Percentiles rank a stretch among this genome's conserved stretches.
Conservation (phyloP, 2,329 filamentous ascomycete genomes). For the Zymoseptoria brevis region DNA sequence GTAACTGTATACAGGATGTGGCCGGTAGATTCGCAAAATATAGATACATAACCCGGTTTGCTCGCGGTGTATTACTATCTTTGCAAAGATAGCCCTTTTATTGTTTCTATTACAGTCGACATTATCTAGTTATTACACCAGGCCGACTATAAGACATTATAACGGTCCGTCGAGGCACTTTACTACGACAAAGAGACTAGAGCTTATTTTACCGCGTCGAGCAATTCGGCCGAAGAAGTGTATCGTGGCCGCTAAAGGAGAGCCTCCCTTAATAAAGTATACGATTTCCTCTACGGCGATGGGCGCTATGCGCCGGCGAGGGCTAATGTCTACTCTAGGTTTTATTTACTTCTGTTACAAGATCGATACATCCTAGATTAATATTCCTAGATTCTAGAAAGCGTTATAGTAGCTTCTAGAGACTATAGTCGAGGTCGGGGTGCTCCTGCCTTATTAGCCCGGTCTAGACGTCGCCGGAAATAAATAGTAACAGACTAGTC, state of each 20-base stretch:
- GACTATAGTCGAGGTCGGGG: too few species aligned
- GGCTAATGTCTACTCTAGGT: too few species aligned
- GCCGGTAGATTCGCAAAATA: neutral
- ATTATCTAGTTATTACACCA: neutral
- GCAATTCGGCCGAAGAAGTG: neutral
- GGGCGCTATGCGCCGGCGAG: too few species aligned
- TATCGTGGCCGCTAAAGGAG: neutral
- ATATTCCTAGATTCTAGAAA: too few species aligned
- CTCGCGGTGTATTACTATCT: neutral
- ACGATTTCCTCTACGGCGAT: conserved; percentile 1
- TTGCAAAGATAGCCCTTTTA: neutral
- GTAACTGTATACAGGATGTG: neutral
- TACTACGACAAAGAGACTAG: neutral
- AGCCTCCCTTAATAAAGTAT: conserved; percentile 4
- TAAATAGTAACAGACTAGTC: too few species aligned
- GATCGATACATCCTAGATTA: too few species aligned
- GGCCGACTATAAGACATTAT: neutral
- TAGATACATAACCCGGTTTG: neutral
- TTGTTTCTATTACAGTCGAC: neutral
- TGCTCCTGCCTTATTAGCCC: too few species aligned
- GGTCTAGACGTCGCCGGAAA: too few species aligned
- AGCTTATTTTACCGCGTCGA: neutral
- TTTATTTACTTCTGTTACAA: too few species aligned
- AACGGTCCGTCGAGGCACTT: neutral
- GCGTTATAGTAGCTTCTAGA: too few species aligned